phyloP scores from a whole-genome alignment of 345 rosid species.

The Cardamine resedifolia region DNA sequence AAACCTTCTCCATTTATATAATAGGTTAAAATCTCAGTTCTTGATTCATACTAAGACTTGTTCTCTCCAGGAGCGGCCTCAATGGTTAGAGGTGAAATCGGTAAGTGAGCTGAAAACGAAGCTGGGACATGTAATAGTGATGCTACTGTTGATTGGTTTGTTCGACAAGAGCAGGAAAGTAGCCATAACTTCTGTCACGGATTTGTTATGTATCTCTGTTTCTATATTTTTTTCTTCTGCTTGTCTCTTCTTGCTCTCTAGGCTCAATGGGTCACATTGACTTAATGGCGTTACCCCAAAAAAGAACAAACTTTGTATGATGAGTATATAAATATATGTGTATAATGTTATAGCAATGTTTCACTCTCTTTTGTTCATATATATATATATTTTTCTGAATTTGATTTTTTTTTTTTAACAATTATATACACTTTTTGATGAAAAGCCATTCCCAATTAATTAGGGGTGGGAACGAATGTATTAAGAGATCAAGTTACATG shows the following conservation, averaged over 20 bases:
- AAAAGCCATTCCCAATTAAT: not conserved
- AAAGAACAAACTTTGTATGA: slow-evolving; percentile 15
- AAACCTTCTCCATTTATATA: not conserved
- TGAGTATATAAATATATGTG: not conserved
- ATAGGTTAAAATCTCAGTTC: not conserved
- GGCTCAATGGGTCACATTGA: slow-evolving; percentile 52
- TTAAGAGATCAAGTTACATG: not conserved
- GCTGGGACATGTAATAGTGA: slow-evolving; percentile 92
- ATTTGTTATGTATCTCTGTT: slow-evolving; percentile 80
- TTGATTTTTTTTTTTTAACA: not conserved
- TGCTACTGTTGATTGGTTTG: slow-evolving; percentile 87
- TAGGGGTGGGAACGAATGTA: not conserved
- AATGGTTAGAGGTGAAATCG: slow-evolving; percentile 77
- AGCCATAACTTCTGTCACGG: slow-evolving; percentile 57
- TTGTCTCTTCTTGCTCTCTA: slow-evolving; percentile 78
- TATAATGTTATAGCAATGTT: slow-evolving; percentile 14
- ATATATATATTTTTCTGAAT: not conserved
- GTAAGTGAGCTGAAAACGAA: slow-evolving; percentile 84
- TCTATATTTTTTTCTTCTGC: slow-evolving; percentile 77
- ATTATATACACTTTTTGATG: not conserved
- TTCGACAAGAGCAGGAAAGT: slow-evolving; percentile 84
- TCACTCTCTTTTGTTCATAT: not conserved
- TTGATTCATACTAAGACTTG: not conserved
- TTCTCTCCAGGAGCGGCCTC: slow-evolving; percentile 66
- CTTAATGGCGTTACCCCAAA: not conserved